Conservation (phyloP, 192 early-diverging fungal species). For the Podila horticola region DNA sequence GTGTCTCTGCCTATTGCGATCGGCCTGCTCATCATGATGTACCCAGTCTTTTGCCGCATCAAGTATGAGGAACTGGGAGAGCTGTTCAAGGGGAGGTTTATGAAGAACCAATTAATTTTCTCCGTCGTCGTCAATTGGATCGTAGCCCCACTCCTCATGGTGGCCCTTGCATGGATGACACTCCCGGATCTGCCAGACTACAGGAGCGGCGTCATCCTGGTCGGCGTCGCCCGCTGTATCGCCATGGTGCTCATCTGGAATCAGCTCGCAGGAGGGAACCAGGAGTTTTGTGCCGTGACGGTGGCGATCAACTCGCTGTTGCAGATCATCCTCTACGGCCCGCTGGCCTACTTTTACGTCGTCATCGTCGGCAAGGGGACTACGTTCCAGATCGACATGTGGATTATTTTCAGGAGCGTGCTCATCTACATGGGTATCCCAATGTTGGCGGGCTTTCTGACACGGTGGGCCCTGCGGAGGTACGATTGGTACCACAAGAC, state of each 20-base stretch:
- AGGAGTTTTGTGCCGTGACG: slow-evolving; percentile 73
- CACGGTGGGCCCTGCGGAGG: slow-evolving; percentile 53
- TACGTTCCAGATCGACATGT: slow-evolving; percentile 57
- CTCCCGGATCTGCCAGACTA: slow-evolving; percentile 73
- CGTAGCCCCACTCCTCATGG: slow-evolving; percentile 74
- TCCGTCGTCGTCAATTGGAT: slow-evolving; percentile 75
- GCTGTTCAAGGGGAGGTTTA: slow-evolving; percentile 52
- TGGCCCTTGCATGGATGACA: slow-evolving; percentile 71
- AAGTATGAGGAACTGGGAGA: slow-evolving; percentile 57
- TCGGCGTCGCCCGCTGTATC: slow-evolving; percentile 67
- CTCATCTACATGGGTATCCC: slow-evolving; percentile 78
- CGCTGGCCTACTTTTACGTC: slow-evolving; percentile 67
- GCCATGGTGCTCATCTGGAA: slow-evolving; percentile 88
- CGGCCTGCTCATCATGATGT: slow-evolving; percentile 78
- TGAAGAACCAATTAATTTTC: slow-evolving; percentile 64
- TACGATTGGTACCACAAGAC: slow-evolving; percentile 63
- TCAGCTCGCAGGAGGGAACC: slow-evolving; percentile 70
- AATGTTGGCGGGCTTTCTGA: slow-evolving; percentile 66
- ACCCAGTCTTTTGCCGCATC: slow-evolving; percentile 74
- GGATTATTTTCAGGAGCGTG: slow-evolving; percentile 64
- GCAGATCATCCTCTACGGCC: slow-evolving; percentile 71
- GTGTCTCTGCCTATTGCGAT: slow-evolving; percentile 78
- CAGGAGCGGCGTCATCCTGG: slow-evolving; percentile 71
- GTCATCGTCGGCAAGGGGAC: slow-evolving; percentile 57
- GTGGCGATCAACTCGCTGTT: slow-evolving; percentile 78